A percentile compares a stretch with the other conserved stretches of the same genome.
Evolutionary conservation across 768 basidiomycete genomes (phyloP).

Genomic region (Mrakia gelida): DNA sequence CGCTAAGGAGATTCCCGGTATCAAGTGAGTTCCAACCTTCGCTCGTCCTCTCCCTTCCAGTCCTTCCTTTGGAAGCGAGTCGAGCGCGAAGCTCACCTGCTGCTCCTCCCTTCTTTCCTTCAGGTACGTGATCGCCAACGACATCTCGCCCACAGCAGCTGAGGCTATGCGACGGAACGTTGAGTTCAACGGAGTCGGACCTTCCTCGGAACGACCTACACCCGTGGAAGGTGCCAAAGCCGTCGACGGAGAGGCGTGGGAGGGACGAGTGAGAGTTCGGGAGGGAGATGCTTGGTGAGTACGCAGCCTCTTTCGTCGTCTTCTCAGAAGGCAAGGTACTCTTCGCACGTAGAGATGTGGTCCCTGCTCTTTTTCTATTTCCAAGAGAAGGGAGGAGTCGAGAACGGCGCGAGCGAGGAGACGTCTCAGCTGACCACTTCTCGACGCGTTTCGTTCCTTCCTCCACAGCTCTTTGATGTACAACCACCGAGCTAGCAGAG

Average conservation of each 20-base stretch:
- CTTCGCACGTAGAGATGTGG: too few relatives aligned
- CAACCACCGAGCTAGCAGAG: conserved; percentile 67
- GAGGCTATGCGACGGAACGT: conserved; percentile 84
- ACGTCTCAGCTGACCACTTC: background rate
- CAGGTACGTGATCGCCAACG: conserved; percentile 92
- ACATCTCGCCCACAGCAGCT: conserved; percentile 74
- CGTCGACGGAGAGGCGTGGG: conserved; percentile 31
- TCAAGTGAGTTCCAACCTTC: conserved; percentile 57
- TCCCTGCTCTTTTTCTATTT: too few relatives aligned
- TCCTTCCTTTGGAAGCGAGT: conserved; percentile 9
- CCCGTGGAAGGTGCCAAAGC: conserved; percentile 20
- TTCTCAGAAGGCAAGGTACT: too few relatives aligned
- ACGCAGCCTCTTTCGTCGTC: background rate
- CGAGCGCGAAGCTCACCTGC: background rate
- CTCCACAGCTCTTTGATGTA: conserved; percentile 76
- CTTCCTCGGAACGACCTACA: conserved; percentile 37
- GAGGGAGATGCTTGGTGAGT: conserved; percentile 91
- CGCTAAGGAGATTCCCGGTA: conserved; percentile 89
- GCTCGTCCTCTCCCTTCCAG: background rate
- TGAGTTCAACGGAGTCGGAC: conserved; percentile 66
- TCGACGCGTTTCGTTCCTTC: background rate
- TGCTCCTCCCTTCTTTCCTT: background rate
- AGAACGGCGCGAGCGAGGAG: background rate
- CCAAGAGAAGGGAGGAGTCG: background rate
- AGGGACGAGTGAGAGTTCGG: conserved; percentile 68